Conservation (phyloP, 179 eudicot genomes). For the Beta corolliflora region DNA sequence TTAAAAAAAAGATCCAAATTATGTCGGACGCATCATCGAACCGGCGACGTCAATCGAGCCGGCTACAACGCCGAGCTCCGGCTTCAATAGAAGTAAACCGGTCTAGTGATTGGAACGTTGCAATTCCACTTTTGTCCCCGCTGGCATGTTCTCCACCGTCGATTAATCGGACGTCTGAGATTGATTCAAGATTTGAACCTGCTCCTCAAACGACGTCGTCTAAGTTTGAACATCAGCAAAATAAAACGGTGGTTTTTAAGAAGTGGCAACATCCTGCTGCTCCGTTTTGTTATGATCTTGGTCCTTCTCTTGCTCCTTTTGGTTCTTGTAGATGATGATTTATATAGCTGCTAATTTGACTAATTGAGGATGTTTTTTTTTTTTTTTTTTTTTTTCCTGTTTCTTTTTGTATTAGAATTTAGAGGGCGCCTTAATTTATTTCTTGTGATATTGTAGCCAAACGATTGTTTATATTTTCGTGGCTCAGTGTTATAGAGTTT, state of each 20-base stretch:
- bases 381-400: too few relatives aligned
- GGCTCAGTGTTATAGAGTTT: too few relatives aligned
- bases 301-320: conserved; percentile 17
- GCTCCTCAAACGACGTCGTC: conserved; percentile 6
- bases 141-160: conserved; percentile 54
- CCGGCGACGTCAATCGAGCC: conserved; percentile 46
- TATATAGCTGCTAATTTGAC: background rate
- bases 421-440: too few relatives aligned
- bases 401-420: too few relatives aligned
- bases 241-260: conserved; percentile 41
- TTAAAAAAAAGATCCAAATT: background rate
- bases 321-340: conserved; percentile 20
- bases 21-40: conserved; percentile 41
- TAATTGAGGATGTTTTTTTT: too few relatives aligned
- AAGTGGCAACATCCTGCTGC: conserved; percentile 67
- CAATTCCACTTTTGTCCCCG: conserved; percentile 83
- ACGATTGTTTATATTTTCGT: too few relatives aligned
- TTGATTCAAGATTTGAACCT: conserved; percentile 22
- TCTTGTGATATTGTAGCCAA: too few relatives aligned
- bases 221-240: too few relatives aligned
- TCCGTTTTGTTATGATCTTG: conserved; percentile 57
- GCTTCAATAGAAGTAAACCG: conserved; percentile 62
- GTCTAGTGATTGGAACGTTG: conserved; percentile 72
- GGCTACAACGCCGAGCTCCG: conserved; percentile 78
- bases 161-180: conserved; percentile 32